Evolutionary conservation across 2,329 filamentous ascomycete species (phyloP), one percentile per base, ranked within the genome.

Genomic region (Penicillium sp.): DNA sequence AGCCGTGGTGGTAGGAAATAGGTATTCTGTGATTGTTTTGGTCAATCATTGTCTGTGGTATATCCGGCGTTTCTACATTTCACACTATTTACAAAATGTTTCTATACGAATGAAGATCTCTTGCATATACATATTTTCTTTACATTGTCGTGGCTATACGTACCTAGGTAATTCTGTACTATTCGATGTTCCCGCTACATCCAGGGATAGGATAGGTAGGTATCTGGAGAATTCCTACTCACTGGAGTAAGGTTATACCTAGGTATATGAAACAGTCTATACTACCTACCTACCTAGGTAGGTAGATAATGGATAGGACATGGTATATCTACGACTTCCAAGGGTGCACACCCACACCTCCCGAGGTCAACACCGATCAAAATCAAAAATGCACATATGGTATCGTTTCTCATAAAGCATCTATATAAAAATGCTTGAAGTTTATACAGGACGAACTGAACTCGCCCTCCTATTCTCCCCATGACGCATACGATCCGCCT

Each of bases 1-100:
- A 72, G 60, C 61, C 70, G 63, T 56, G 67, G 63, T 51, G 69
- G 63, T 50, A 61, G 62, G 38, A 61, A 60, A 49, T 58, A 58
- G 52, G 42, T 40, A 13, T 35, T 35, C 10, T 34, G 38, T 35
- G 37, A 9, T 26, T 44, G 20, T 11, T 35, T 47, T 42, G 27
- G 23, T 38, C 29, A 50, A 53, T 49, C 36, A 23, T 52, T 37
- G 45, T 50, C 43, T 51, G 31, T 49, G 49, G 46, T 54, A 54
- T 54, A 54, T 54, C 51, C 51, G 49, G 51, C 51, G 51, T 54
- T 54, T 41, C 29, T 26, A 14, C 32, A 16, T 37, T 16, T 35
- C 31, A 18, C 31, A 6, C 31, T 42, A 24, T 45, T 31, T 14
- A 16, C 32, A 46, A 38, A 50, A 36, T 47, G 35, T 47, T 37